phyloP scores from a whole-genome alignment of 1,139 yeast genomes.

The Suhomyces bokatorum region DNA sequence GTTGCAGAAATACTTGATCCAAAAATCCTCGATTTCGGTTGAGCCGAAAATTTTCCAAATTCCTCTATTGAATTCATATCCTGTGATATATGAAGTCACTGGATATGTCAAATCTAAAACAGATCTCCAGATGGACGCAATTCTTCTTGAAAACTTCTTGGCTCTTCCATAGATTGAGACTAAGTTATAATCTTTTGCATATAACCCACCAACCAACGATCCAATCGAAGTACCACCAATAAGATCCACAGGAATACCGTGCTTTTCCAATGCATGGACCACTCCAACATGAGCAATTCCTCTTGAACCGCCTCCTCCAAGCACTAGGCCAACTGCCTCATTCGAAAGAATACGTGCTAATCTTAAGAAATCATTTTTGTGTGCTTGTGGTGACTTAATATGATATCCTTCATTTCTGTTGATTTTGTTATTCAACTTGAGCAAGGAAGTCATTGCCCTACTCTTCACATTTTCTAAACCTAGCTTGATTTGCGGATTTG shows the following conservation, averaged over 20 bases:
- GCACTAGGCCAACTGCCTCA: constrained; percentile 88
- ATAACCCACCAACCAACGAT: constrained; percentile 90
- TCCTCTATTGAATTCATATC: constrained; percentile 95
- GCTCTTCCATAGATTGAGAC: constrained; percentile 91
- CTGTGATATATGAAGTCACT: constrained; percentile 90
- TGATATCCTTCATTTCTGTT: constrained; percentile 29
- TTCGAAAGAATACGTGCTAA: constrained; percentile 88
- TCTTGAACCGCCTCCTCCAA: constrained; percentile 98
- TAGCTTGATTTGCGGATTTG: constrained; percentile 37
- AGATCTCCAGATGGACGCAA: constrained; percentile 86
- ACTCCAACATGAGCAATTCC: constrained; percentile 93
- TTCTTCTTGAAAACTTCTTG: constrained; percentile 79
- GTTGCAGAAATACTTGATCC: constrained; percentile 86
- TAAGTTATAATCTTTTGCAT: constrained; percentile 87
- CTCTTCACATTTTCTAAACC: constrained; percentile 37
- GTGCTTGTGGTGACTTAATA: constrained; percentile 50
- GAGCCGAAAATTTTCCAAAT: constrained; percentile 96
- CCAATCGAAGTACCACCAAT: constrained; percentile 98
- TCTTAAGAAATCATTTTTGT: constrained; percentile 86
- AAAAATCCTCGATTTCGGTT: constrained; percentile 89
- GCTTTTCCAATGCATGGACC: constrained; percentile 87
- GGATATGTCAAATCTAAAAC: constrained; percentile 87
- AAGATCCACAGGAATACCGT: constrained; percentile 90
- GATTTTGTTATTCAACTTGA: constrained; percentile 20
- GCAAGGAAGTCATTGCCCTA: constrained; percentile 30